A percentile compares a stretch with the other conserved stretches of the same genome.
Conservation (phyloP, 352 stramenopile species). For the Globisporangium paddicum region DNA sequence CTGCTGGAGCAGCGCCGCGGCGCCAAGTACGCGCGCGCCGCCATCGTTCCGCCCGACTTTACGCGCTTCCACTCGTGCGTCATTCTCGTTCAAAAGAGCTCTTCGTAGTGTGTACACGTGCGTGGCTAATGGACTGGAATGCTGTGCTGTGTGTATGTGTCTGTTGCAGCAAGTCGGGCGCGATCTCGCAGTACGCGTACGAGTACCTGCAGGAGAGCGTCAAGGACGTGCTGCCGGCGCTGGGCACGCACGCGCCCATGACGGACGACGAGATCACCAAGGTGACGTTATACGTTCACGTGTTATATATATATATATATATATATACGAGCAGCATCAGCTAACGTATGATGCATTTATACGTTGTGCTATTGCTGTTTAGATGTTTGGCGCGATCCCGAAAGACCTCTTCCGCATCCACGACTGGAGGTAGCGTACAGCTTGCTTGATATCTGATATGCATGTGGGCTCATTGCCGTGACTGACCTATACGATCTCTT, state of each 20-base stretch:
- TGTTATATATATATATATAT: too few species aligned
- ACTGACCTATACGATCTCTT: too few species aligned
- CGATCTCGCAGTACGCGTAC: slow-evolving; percentile 92
- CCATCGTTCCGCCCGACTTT: slow-evolving; percentile 95
- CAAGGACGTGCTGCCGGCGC: slow-evolving; percentile 90
- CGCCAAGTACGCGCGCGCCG: slow-evolving; percentile 57
- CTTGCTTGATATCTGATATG: too few species aligned
- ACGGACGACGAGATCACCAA: slow-evolving; percentile 89
- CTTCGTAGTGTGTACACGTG: too few species aligned
- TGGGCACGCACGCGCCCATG: slow-evolving; percentile 97
- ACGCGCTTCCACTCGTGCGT: slow-evolving; percentile 94
- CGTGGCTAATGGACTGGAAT: background rate
- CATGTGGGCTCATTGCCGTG: background rate
- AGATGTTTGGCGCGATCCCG: slow-evolving; percentile 93
- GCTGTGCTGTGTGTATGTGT: background rate
- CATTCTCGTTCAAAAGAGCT: background rate
- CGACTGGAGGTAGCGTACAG: slow-evolving; percentile 88
- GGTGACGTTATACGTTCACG: slow-evolving; percentile 20
- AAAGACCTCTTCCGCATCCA: slow-evolving; percentile 91
- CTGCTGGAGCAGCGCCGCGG: slow-evolving; percentile 57
- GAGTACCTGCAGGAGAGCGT: slow-evolving; percentile 87
- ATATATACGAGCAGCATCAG: background rate
- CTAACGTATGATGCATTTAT: background rate
- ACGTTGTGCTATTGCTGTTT: background rate
- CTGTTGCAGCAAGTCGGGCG: slow-evolving; percentile 76